Conservation (phyloP, 805 yeast species). For the Candida tammaniensis region DNA sequence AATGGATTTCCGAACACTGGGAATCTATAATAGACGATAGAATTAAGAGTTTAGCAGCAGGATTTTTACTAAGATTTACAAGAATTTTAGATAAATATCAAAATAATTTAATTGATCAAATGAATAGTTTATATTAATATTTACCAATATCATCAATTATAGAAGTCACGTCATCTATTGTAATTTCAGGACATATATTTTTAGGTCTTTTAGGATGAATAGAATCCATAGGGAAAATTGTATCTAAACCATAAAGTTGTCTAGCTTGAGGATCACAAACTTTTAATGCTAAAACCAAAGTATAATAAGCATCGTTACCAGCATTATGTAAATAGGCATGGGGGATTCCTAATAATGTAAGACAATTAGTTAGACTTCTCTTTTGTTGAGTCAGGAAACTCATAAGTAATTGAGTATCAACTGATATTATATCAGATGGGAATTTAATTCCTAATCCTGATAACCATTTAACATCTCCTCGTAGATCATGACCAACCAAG, state of each 20-base stretch:
- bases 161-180: background rate
- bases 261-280: constrained; percentile 36
- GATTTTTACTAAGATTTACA: constrained; percentile 30
- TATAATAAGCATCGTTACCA: constrained; percentile 67
- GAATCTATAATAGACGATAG: constrained; percentile 34
- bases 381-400: constrained; percentile 4
- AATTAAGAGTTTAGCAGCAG: constrained; percentile 39
- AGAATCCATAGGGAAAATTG: constrained; percentile 4
- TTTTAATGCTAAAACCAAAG: constrained; percentile 48
- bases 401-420: constrained; percentile 45
- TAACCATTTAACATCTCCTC: constrained; percentile 59
- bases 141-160: constrained; percentile 2
- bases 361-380: constrained; percentile 38
- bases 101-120: constrained; percentile 27
- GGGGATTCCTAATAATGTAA: constrained; percentile 48
- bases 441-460: constrained; percentile 41
- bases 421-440: constrained; percentile 27
- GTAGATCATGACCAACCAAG: constrained; percentile 59
- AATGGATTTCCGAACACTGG: constrained; percentile 29
- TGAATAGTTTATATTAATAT: constrained; percentile 23
- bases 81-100: constrained; percentile 24
- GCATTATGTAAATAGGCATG: constrained; percentile 65
- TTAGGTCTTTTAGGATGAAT: constrained; percentile 3
- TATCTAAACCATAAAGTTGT: constrained; percentile 6
- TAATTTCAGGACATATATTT: constrained; percentile 4